Percentiles rank a stretch among this genome's conserved stretches.
Conservation (phyloP, 1,139 yeast genomes). For the Groenewaldozyma auringiensis region DNA sequence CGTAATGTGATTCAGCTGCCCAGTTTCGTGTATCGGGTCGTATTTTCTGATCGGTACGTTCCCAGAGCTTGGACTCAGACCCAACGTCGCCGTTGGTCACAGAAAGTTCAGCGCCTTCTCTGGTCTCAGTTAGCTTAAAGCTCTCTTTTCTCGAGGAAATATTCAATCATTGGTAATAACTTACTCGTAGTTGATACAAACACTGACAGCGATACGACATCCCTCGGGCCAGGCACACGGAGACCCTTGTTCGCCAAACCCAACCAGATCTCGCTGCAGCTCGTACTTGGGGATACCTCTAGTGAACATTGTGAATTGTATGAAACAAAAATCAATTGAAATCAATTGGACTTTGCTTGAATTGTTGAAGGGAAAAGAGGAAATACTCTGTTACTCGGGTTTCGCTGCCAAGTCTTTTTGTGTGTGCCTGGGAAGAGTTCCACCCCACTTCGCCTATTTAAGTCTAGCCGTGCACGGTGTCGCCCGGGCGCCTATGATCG, state of each 20-base stretch:
- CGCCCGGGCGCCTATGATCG: no score
- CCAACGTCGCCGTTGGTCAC: constrained; percentile 32
- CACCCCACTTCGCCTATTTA: no score
- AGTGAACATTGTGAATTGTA: background rate
- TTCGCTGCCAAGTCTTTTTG: no score
- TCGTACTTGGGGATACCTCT: constrained; percentile 17
- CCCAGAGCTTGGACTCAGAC: constrained; percentile 32
- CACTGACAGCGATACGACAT: constrained; percentile 31
- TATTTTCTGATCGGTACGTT: constrained; percentile 16
- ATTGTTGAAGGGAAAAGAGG: no score
- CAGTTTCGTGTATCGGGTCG: constrained; percentile 21
- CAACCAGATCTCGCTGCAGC: constrained; percentile 29
- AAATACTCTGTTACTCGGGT: no score
- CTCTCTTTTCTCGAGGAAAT: background rate
- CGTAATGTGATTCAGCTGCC: constrained; percentile 30
- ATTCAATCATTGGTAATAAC: background rate
- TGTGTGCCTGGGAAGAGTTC: no score
- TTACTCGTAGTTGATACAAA: constrained; percentile 35
- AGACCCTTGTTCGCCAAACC: constrained; percentile 32
- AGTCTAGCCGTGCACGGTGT: no score
- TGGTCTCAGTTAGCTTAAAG: background rate
- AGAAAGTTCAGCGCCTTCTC: constrained; percentile 33
- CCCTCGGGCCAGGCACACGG: constrained; percentile 32
- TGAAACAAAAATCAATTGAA: background rate
- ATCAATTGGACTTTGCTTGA: no score